These are phyloP conservation scores for Nephelium lappaceum DNA, from an alignment of 345 rosid genomes.

Conservation along the genomic window DNA sequence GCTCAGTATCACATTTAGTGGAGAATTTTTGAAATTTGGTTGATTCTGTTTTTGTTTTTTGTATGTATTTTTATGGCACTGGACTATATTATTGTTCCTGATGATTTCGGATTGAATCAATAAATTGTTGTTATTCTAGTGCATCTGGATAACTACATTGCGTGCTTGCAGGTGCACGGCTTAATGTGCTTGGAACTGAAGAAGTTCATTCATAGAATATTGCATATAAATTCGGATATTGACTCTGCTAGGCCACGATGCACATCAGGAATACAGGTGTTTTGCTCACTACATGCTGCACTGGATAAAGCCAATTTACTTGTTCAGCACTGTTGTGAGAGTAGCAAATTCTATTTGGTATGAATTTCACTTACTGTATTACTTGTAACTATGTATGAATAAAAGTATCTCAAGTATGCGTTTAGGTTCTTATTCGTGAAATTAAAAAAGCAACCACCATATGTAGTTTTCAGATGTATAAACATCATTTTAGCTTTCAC, in stretches of 20 bases:
- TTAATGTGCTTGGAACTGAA: constrained; percentile 44
- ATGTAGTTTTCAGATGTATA: no score
- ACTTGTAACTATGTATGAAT: neutral
- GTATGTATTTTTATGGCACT: neutral
- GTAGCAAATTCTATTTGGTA: constrained; percentile 55
- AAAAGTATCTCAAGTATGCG: neutral
- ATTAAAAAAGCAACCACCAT: no score
- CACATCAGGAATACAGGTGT: constrained; percentile 25
- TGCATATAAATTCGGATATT: constrained; percentile 25
- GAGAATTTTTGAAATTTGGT: neutral
- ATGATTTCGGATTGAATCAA: neutral
- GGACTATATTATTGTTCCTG: neutral
- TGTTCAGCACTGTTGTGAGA: constrained; percentile 42
- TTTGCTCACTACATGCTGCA: constrained; percentile 32
- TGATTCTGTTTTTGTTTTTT: neutral
- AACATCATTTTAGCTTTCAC: no score
- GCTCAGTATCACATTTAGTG: neutral
- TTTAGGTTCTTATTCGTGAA: neutral
- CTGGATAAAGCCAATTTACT: constrained; percentile 39
- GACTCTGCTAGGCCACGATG: constrained; percentile 47
- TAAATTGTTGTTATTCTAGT: neutral
- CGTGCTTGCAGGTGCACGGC: constrained; percentile 41
- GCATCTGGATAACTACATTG: neutral
- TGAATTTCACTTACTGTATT: neutral
- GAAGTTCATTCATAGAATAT: constrained; percentile 29